Base-by-base conservation (phyloP, 2,329 filamentous ascomycete genomes). In the Fragosphaeria purpurea region DNA sequence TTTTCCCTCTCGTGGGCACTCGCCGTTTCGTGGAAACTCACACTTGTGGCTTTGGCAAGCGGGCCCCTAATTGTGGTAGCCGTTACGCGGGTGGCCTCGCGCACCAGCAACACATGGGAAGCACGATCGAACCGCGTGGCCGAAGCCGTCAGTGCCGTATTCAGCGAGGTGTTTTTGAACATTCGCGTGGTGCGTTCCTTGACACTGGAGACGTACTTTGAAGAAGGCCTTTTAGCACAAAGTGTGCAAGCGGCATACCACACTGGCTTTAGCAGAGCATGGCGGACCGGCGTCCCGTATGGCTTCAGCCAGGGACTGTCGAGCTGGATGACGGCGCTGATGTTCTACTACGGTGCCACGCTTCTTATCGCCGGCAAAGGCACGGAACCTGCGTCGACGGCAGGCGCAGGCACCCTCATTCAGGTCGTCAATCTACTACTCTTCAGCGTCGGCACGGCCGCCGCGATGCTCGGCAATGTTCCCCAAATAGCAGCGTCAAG, bases 371-470 rank as follows among this genome's bases (percentile, higher is more conserved):
- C 22, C 22, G 22, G 22, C 22, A 22, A 22, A 22, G 22, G 22
- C 22, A 22, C 22, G 22, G 22, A 22, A 22, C 22, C 22, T 22
- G 22, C 22, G 22, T 66, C 75, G 66, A 69, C 39, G 5, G 58
- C 62, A 10, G 61, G 67, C n/a, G 75, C 84, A 0, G 71, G 75
- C 2, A 69, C 75, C 2, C 76, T 93, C 13, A 68, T 95, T 33
- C 79, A 84, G 53, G 86, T 93, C 0, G 82, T 93, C 58, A 85
- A 89, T 37, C 74, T 95, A 48, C 74, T 97, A 1, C 75, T 95
- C n/a, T 86, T 96, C 62, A 84, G 86, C 54, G 79, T 95, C 50
- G 81, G 83, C 9, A 87, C 85, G 9, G 79, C 86, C 2, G 80
- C 80, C 38, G 74, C 75, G 35, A 79, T 93, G 50, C 68, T 94